phyloP scores from a whole-genome alignment of 371 early-diverging fungal genomes.

The Dichotomocladium elegans region DNA sequence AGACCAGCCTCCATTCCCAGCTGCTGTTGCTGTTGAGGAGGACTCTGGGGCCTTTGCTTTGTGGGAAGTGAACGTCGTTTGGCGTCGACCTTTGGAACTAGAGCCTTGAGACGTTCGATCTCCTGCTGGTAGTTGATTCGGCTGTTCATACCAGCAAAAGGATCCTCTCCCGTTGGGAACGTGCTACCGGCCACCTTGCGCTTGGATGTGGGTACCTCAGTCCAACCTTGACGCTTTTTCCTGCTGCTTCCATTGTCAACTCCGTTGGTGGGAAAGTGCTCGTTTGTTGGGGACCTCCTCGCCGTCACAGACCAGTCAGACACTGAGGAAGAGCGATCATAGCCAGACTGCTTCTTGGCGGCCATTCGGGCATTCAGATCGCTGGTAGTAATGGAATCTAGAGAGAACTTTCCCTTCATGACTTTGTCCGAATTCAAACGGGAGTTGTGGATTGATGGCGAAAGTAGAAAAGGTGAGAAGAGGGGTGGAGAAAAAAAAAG shows the following conservation, averaged over 20 bases:
- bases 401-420: too few species aligned
- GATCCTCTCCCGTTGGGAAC: constrained; percentile 25
- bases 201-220: background rate
- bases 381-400: too few species aligned
- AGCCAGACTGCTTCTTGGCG: background rate
- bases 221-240: background rate
- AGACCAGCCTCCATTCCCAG: background rate
- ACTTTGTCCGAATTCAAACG: too few species aligned
- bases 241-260: background rate
- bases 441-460: too few species aligned
- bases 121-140: constrained; percentile 40
- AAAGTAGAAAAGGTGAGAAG: too few species aligned
- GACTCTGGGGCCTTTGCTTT: too few species aligned
- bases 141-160: constrained; percentile 49
- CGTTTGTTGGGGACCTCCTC: background rate
- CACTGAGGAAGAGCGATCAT: background rate
- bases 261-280: background rate
- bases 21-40: background rate
- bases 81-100: constrained; percentile 36
- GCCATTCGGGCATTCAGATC: background rate
- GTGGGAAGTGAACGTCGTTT: background rate
- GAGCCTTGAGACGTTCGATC: constrained; percentile 42
- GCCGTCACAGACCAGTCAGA: background rate
- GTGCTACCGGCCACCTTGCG: background rate
- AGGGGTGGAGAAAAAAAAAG: too few species aligned